Percentiles rank a stretch among this genome's conserved stretches.
Conservation (phyloP, 129 eudicot species). For the Glebionis coronaria region DNA sequence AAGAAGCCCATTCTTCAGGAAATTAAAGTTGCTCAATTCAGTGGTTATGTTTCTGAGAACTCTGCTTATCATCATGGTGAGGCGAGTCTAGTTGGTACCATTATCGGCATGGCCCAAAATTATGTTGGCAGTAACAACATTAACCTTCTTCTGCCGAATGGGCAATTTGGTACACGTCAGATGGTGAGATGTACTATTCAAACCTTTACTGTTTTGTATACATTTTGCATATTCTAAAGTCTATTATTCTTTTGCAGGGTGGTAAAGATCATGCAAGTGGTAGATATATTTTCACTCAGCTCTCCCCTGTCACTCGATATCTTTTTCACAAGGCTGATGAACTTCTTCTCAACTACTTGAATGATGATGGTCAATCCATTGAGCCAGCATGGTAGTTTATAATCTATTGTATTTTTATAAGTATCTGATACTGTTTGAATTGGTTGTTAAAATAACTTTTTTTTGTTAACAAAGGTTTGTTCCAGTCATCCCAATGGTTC, state of each 20-base stretch:
- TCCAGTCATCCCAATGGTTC: conserved; percentile 78
- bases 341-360: conserved; percentile 63
- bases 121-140: conserved; percentile 83
- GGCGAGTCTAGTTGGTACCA: conserved; percentile 74
- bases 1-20: conserved; percentile 68
- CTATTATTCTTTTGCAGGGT: conserved; percentile 43
- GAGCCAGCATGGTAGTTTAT: conserved; percentile 76
- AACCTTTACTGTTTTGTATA: background rate
- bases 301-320: conserved; percentile 56
- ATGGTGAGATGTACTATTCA: conserved; percentile 40
- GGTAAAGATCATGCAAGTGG: conserved; percentile 99
- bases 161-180: conserved; percentile 88
- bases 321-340: conserved; percentile 84
- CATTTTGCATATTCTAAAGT: background rate
- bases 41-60: conserved; percentile 85
- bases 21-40: conserved; percentile 83
- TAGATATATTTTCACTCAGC: conserved; percentile 71
- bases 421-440: background rate
- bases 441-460: background rate
- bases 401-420: background rate
- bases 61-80: conserved; percentile 98
- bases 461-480: conserved; percentile 58
- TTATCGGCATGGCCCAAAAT: conserved; percentile 94
- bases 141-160: conserved; percentile 70
- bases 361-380: conserved; percentile 82